Conservation (phyloP, 768 basidiomycete genomes). For the Lactarius psammicola region DNA sequence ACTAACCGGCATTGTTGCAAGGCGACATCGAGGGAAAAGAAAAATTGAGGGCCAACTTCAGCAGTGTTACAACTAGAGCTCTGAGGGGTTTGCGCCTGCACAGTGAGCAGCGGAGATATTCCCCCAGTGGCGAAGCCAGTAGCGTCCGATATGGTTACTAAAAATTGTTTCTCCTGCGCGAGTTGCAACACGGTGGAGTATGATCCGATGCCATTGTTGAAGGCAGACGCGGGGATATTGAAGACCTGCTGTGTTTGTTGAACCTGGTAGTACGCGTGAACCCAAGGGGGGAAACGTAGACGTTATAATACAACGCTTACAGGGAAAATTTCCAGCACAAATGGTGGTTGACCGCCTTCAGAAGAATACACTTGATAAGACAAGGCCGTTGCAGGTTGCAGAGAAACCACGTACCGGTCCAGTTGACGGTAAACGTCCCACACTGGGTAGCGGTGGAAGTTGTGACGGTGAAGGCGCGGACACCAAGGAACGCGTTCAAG, state of each 20-base stretch:
- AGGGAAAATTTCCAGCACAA: constrained; percentile 16
- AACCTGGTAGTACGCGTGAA: constrained; percentile 5
- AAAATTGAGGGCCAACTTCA: constrained; percentile 45
- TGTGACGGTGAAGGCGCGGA: constrained; percentile 46
- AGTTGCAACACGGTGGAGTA: constrained; percentile 50
- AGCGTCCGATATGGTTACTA: constrained; percentile 70
- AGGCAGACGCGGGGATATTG: constrained; percentile 54
- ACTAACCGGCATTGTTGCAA: constrained; percentile 62
- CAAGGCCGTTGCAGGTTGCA: neutral
- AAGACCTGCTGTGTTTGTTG: constrained; percentile 48
- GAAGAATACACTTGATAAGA: neutral
- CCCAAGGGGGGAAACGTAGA: neutral
- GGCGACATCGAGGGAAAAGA: constrained; percentile 50
- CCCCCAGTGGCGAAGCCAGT: constrained; percentile 70
- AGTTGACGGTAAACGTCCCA: constrained; percentile 56
- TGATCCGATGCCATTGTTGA: constrained; percentile 52
- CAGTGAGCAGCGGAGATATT: constrained; percentile 47
- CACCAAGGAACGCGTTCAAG: constrained; percentile 1
- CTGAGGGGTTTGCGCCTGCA: constrained; percentile 44
- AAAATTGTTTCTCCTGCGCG: constrained; percentile 39
- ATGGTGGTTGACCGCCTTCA: constrained; percentile 24
- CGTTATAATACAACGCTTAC: constrained; percentile 3
- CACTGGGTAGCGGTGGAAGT: constrained; percentile 51
- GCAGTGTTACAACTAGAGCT: constrained; percentile 48
- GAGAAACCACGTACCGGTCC: constrained; percentile 50